A percentile compares a stretch with the other conserved stretches of the same genome.
phyloP scores from a whole-genome alignment of 768 basidiomycete genomes.

The Lactarius sanguifluus region DNA sequence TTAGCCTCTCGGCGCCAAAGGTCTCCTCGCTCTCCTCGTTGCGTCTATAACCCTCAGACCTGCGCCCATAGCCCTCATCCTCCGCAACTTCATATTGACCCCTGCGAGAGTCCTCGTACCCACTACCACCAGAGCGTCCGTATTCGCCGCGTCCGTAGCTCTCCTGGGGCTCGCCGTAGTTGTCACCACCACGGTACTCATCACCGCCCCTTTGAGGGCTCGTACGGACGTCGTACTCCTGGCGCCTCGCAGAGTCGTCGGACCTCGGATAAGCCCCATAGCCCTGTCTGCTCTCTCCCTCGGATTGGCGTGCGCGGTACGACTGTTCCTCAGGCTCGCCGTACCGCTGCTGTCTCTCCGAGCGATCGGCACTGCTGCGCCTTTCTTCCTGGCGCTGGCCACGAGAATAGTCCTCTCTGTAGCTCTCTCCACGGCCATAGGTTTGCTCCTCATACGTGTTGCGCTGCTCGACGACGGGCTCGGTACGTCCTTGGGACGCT shows the following conservation, averaged over 20 bases:
- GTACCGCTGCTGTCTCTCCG: constrained; percentile 11
- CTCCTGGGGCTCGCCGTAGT: constrained; percentile 7
- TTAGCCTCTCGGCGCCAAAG: constrained; percentile 53
- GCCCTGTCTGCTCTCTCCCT: neutral
- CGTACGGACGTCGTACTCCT: neutral
- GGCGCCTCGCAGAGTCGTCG: constrained; percentile 5
- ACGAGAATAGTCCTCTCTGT: neutral
- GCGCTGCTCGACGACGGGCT: neutral
- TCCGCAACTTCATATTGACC: neutral
- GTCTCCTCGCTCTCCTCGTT: constrained; percentile 44
- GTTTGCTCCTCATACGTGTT: constrained; percentile 1
- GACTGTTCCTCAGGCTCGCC: constrained; percentile 19
- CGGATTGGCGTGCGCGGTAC: constrained; percentile 6
- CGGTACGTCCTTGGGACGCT: neutral
- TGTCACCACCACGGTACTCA: neutral
- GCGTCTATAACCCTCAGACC: constrained; percentile 10
- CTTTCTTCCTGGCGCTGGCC: constrained; percentile 2
- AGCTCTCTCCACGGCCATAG: neutral
- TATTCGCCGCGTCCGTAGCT: constrained; percentile 24
- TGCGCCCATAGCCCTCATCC: constrained; percentile 3
- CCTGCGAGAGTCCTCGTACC: neutral
- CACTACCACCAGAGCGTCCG: constrained; percentile 1
- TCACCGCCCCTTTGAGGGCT: constrained; percentile 14
- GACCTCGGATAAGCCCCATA: neutral
- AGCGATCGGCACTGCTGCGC: neutral